These are phyloP conservation scores for Lichina pygmaea DNA, from an alignment of 495 filamentous ascomycete genomes.

Conservation along the genomic window DNA sequence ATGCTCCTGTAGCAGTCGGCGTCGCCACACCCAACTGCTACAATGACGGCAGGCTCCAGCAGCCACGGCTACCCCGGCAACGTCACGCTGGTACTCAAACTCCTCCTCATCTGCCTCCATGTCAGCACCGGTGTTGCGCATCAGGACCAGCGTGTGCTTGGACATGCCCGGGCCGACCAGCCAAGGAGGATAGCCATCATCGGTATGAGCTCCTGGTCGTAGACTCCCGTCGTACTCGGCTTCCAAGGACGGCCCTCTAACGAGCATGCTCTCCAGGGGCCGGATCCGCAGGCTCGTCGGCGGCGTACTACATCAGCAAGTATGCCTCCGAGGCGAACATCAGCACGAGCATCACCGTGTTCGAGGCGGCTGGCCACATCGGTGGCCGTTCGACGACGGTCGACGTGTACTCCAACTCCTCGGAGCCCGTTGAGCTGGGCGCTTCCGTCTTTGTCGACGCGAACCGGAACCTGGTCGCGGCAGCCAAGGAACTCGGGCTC, in stretches of 20 bases:
- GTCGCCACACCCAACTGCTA: too few relatives aligned
- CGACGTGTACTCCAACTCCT: constrained; percentile 42
- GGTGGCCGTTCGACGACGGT: constrained; percentile 83
- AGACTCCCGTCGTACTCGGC: not conserved
- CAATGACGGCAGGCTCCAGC: too few relatives aligned
- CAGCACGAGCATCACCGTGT: constrained; percentile 57
- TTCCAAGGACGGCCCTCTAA: not conserved
- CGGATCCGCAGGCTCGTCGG: constrained; percentile 65
- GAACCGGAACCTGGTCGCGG: constrained; percentile 58
- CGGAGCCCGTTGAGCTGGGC: constrained; percentile 58
- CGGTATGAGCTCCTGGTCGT: not conserved
- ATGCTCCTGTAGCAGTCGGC: too few relatives aligned
- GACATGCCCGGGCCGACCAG: not conserved
- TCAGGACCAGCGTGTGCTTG: not conserved
- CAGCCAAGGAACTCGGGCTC: constrained; percentile 47
- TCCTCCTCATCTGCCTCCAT: too few relatives aligned
- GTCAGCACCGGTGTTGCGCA: too few relatives aligned
- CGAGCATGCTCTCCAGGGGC: constrained; percentile 29
- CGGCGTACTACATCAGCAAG: constrained; percentile 56
- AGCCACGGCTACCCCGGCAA: too few relatives aligned
- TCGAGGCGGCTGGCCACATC: constrained; percentile 52
- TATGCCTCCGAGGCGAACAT: constrained; percentile 28
- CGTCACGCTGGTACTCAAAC: too few relatives aligned
- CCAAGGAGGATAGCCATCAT: not conserved
- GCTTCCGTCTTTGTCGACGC: constrained; percentile 78